A percentile compares a stretch with the other conserved stretches of the same genome.
Evolutionary conservation across 164 flowering plant genomes (phyloP).

Genomic region (Piper betle): DNA sequence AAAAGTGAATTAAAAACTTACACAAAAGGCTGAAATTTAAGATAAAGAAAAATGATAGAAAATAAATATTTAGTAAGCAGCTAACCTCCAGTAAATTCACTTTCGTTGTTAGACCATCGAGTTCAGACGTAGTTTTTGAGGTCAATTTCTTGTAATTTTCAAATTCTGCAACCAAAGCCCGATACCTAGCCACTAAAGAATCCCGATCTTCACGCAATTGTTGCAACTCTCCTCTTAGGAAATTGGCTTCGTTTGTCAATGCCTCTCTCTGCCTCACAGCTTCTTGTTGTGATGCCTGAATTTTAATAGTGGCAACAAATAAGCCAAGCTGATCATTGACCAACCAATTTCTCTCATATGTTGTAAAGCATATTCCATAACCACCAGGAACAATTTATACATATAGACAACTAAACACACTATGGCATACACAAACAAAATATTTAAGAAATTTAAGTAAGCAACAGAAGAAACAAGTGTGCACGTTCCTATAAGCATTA

Average conservation of each 20-base stretch:
- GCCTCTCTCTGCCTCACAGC: slow-evolving; percentile 38
- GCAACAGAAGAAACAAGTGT: too few relatives aligned
- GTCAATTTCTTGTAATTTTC: slow-evolving; percentile 34
- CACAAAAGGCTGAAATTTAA: background rate
- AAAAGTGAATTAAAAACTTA: slow-evolving; percentile 1
- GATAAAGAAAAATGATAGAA: background rate
- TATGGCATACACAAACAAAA: too few relatives aligned
- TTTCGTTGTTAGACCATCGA: slow-evolving; percentile 35
- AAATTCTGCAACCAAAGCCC: slow-evolving; percentile 28
- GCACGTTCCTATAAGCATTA: too few relatives aligned
- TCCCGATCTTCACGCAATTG: slow-evolving; percentile 62
- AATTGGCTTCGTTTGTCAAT: slow-evolving; percentile 26
- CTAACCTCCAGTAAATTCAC: slow-evolving; percentile 55
- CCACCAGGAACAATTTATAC: background rate
- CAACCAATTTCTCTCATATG: background rate
- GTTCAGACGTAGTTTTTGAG: slow-evolving; percentile 34
- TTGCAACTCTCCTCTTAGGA: slow-evolving; percentile 37
- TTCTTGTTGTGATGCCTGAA: slow-evolving; percentile 43
- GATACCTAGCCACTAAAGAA: slow-evolving; percentile 24
- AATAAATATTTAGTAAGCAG: background rate
- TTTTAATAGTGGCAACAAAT: background rate
- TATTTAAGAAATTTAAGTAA: too few relatives aligned
- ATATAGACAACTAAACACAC: too few relatives aligned
- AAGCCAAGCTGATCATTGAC: background rate
- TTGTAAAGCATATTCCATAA: too few relatives aligned